Percentiles rank a stretch among this genome's conserved stretches.
Evolutionary conservation across 2,329 filamentous ascomycete species (phyloP).

Genomic region (Venturia pyrina): DNA sequence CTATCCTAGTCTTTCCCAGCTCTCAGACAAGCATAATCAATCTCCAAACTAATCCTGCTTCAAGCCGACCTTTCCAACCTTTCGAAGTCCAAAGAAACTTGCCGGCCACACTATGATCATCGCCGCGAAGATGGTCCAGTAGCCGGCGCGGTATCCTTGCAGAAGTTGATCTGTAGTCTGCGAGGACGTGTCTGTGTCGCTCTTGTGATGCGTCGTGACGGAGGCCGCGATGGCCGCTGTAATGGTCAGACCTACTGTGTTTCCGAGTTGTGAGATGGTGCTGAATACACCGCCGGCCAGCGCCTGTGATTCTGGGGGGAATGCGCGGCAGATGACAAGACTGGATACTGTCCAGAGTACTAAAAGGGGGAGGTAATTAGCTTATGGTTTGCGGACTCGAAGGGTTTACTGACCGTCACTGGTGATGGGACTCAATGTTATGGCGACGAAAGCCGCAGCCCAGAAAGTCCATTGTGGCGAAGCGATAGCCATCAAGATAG

Average conservation of each 20-base stretch:
- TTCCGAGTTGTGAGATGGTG: slow-evolving; percentile 33
- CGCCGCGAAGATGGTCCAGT: slow-evolving; percentile 32
- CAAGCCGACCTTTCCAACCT: slow-evolving; percentile 34
- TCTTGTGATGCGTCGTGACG: slow-evolving; percentile 27
- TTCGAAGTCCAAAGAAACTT: slow-evolving; percentile 28
- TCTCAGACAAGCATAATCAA: too few species aligned
- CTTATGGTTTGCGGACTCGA: too few species aligned
- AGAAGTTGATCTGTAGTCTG: slow-evolving; percentile 20
- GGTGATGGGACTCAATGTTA: too few species aligned
- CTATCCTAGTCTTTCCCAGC: too few species aligned
- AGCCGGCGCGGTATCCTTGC: slow-evolving; percentile 32
- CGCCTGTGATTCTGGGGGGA: slow-evolving; percentile 31
- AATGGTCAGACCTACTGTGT: slow-evolving; percentile 25
- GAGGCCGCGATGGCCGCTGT: slow-evolving; percentile 17
- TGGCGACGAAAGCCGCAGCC: too few species aligned
- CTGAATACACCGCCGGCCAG: slow-evolving; percentile 38
- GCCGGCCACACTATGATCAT: slow-evolving; percentile 23
- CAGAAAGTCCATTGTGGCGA: too few species aligned
- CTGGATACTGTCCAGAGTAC: slow-evolving; percentile 34
- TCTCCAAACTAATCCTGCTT: slow-evolving; percentile 23
- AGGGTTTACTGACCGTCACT: too few species aligned
- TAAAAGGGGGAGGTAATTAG: too few species aligned
- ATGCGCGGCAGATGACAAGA: slow-evolving; percentile 32
- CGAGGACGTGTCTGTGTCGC: neutral
- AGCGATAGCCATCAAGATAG: slow-evolving; percentile 35